These are phyloP conservation scores for Circinella minor DNA, from an alignment of 371 early-diverging fungal genomes.

Conservation along the genomic window DNA sequence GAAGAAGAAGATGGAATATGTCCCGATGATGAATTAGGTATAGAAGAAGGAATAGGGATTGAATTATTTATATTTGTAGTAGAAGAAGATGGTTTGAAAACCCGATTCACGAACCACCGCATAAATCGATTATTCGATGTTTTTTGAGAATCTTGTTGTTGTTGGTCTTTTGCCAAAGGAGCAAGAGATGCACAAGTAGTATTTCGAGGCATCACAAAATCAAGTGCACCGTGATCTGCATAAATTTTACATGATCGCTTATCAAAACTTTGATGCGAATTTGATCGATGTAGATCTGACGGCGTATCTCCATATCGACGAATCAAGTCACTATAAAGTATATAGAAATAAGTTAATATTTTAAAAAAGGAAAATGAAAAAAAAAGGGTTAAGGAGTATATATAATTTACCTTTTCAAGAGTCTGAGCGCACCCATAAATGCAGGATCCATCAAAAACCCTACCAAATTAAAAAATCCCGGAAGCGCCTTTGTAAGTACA, in stretches of 20 bases:
- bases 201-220: conserved; percentile 11
- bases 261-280: conserved; percentile 3
- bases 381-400: no score
- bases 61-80: no score
- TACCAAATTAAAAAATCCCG: conserved; percentile 28
- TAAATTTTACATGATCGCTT: conserved; percentile 16
- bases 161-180: conserved; percentile 9
- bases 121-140: conserved; percentile 4
- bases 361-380: no score
- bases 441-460: conserved; percentile 34
- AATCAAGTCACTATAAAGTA: conserved; percentile 15
- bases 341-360: not conserved
- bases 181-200: conserved; percentile 12
- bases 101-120: conserved; percentile 13
- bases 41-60: no score
- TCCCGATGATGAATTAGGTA: no score
- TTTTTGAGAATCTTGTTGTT: not conserved
- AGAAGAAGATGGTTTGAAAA: not conserved
- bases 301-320: conserved; percentile 14
- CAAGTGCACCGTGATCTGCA: conserved; percentile 20
- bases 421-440: conserved; percentile 11
- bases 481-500: conserved; percentile 22
- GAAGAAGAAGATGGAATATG: no score
- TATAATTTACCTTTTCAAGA: conserved; percentile 15
- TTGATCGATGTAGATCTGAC: not conserved